phyloP scores from a whole-genome alignment of 768 basidiomycete species.

The Tylopilus cervinicoccineus region DNA sequence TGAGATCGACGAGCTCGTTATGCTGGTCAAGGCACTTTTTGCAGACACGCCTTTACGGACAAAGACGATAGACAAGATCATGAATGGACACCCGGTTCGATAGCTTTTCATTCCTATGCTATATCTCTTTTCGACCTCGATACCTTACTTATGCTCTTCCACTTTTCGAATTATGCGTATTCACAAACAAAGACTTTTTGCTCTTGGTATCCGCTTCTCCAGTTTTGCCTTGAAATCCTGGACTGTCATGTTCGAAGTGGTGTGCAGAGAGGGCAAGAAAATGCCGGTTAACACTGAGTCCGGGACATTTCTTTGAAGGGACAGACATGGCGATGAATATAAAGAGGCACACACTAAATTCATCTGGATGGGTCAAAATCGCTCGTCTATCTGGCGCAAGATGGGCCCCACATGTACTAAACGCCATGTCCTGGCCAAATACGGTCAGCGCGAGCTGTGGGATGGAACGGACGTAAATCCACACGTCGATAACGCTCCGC shows the following conservation, averaged over 20 bases:
- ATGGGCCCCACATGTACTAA: too few species aligned
- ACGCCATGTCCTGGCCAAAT: too few species aligned
- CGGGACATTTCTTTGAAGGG: too few species aligned
- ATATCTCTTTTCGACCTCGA: neutral
- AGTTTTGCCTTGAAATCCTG: too few species aligned
- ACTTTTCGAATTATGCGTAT: slow-evolving; percentile 14
- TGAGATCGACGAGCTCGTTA: slow-evolving; percentile 74
- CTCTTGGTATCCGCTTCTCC: neutral
- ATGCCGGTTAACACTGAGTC: slow-evolving; percentile 20
- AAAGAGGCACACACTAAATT: too few species aligned
- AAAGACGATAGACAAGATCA: slow-evolving; percentile 73
- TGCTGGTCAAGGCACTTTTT: slow-evolving; percentile 82
- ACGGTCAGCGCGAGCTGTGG: too few species aligned
- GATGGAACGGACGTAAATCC: too few species aligned
- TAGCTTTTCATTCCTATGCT: slow-evolving; percentile 6
- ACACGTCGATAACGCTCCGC: too few species aligned
- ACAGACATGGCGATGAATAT: too few species aligned
- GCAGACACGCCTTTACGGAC: slow-evolving; percentile 81
- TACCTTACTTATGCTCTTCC: slow-evolving; percentile 1
- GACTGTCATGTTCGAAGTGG: neutral
- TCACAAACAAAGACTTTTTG: neutral
- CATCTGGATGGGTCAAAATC: too few species aligned
- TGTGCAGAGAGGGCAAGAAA: neutral
- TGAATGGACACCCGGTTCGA: slow-evolving; percentile 51
- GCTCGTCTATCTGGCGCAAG: too few species aligned